Percentiles rank a stretch among this genome's conserved stretches.
Conservation (phyloP, 148 eudicot genomes). For the Agrostemma githago region DNA sequence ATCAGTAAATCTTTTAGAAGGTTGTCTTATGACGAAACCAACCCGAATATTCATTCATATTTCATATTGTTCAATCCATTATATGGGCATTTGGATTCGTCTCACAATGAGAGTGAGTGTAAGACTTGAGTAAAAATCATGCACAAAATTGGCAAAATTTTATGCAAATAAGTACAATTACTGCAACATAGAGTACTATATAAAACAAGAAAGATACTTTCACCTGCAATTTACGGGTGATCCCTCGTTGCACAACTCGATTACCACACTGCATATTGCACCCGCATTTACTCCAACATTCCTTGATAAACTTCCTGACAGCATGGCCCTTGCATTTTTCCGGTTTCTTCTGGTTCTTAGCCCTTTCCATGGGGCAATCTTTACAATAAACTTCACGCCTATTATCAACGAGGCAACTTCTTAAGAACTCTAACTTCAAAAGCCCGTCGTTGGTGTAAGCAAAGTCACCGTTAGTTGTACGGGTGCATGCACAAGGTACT, state of each 20-base stretch:
- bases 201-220: not conserved
- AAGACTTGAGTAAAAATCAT: not conserved
- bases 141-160: not conserved
- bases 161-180: not conserved
- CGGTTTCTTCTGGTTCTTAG: slow-evolving; percentile 36
- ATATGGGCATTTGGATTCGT: not conserved
- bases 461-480: slow-evolving; percentile 58
- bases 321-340: slow-evolving; percentile 59
- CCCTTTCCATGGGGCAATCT: slow-evolving; percentile 60
- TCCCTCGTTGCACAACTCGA: slow-evolving; percentile 61
- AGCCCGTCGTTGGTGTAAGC: slow-evolving; percentile 65
- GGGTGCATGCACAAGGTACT: slow-evolving; percentile 71
- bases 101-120: not conserved
- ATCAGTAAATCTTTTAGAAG: not conserved
- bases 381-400: slow-evolving; percentile 32
- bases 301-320: slow-evolving; percentile 54
- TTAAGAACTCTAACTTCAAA: slow-evolving; percentile 42
- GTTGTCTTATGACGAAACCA: not conserved
- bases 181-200: not conserved
- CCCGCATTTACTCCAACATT: slow-evolving; percentile 79
- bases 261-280: slow-evolving; percentile 62
- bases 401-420: slow-evolving; percentile 34
- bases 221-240: slow-evolving; percentile 55
- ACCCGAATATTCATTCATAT: not conserved
- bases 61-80: not conserved